Evolutionary conservation across 2,329 filamentous ascomycete genomes (phyloP), one percentile per base, ranked within the genome.

Genomic region (Fusarium sp.): DNA sequence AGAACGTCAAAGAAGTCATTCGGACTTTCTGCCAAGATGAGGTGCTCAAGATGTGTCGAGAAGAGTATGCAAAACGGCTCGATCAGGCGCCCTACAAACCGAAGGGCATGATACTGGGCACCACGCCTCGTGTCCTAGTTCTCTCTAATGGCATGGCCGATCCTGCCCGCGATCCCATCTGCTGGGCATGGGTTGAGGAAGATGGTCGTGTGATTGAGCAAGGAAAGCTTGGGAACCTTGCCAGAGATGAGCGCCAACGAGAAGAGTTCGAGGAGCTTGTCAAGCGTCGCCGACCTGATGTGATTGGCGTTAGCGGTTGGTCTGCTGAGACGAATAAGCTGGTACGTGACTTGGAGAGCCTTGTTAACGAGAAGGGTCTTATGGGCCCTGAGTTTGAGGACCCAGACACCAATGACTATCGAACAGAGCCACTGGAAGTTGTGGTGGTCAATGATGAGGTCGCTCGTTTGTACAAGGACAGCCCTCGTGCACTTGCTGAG

Each of bases 21-120:
- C 93, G 94, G 75, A 95, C 94, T 14, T 94, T 95, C 75, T 99
- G 96, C 78, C 95, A 99, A 81, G 95, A 97, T 77, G 92, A 94
- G 77, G 90, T 99, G 55, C 91, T 95, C n/a, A 93, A 92, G 77
- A 89, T 91, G 60, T 97, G 95, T 77, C 92, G 96, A 57, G 94
- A 97, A 74, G 93, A 94, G 69, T 98, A 96, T 81, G 93, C 92
- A 46, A 92, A 93, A 81, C 93, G 94, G 79, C 89, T 99, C 29
- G 96, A 99, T 78, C 96, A 99, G 82, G 95, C 96, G 14, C 96
- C 96, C 0, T 97, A 95, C 83, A 97, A 98, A 82, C 95, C 96
- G 10, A 95, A 95, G 82, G 95, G 94, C 15, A 94, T 98, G 89
- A 89, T 94, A 25, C 86, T 97, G 42, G 96, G 96, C 31, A 97